Base-by-base conservation (phyloP, 2,329 filamentous ascomycete genomes). In the Talaromyces sp. region DNA sequence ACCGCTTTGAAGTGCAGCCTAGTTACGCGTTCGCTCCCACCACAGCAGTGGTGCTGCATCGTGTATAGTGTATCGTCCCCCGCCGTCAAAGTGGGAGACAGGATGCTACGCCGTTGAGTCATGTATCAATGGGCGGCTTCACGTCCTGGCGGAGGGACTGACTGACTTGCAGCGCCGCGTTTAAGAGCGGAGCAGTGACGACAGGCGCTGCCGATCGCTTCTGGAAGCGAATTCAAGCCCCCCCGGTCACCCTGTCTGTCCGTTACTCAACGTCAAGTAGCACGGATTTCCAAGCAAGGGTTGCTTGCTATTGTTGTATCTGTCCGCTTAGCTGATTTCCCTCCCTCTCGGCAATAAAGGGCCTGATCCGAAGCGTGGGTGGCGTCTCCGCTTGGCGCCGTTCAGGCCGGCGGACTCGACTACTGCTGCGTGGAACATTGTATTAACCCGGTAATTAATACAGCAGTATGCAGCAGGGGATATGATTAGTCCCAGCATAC, bases 191-290 rank as follows among this genome's bases (percentile, higher is more conserved):
- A 47, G 50, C 50, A 53, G 50, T 53, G 50, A 56, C 53, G 53
- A 56, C 53, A 56, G 53, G 34, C 33, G 34, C 10, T n/a, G 55
- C 55, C 55, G 55, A 57, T 57, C 55, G 18, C 18, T 57, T 57
- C 55, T 57, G 55, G 55, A 57, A 40, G 40, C 23, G 30, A 47
- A 36, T 7, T 12, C 33, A 36, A 18, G 44, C 36, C 36, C 16
- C 36, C 36, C 34, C 36, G 4, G 14, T 14, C 4, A 36, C 34
- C 34, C 34, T 36, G 31, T 9, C 31, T 33, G 31, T 8, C 8
- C 31, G 23, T 23, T 36, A 4, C 33, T 36, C 36, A 5, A n/a
- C 16, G 36, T 40, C 36, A 40, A 16, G 14, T 5, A n/a, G 16
- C 34, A 4, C 34, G 12, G 34, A 14, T 16, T 16, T 3, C 16